Conservation (phyloP, 495 filamentous ascomycete species). For the Neurospora tetrasperma region DNA sequence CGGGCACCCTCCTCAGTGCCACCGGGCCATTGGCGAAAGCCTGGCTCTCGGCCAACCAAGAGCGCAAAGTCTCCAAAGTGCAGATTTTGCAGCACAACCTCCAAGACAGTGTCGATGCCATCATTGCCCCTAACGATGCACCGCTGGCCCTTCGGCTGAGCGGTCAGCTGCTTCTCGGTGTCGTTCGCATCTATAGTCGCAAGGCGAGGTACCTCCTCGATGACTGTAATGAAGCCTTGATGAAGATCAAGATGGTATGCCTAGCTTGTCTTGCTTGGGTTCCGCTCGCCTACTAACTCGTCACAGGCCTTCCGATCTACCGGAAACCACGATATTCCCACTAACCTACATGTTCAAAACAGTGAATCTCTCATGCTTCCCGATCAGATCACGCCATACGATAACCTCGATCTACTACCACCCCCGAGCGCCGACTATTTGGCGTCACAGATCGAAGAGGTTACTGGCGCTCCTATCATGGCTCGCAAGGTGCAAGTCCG, state of each 20-base stretch:
- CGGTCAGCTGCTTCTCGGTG: slow-evolving; percentile 87
- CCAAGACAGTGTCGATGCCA: slow-evolving; percentile 84
- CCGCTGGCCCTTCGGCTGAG: slow-evolving; percentile 91
- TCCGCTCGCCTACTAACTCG: slow-evolving; percentile 22
- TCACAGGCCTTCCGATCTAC: slow-evolving; percentile 64
- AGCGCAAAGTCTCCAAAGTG: slow-evolving; percentile 93
- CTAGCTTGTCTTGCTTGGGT: neutral
- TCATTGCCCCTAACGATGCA: slow-evolving; percentile 86
- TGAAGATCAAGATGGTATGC: slow-evolving; percentile 94
- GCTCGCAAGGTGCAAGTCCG: slow-evolving; percentile 38
- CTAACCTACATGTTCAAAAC: slow-evolving; percentile 48
- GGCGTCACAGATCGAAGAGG: slow-evolving; percentile 52
- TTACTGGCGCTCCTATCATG: slow-evolving; percentile 36
- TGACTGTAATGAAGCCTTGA: slow-evolving; percentile 91
- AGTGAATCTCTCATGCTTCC: slow-evolving; percentile 69
- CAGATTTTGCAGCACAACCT: slow-evolving; percentile 89
- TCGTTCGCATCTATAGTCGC: slow-evolving; percentile 92
- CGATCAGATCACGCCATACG: slow-evolving; percentile 80
- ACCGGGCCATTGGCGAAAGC: slow-evolving; percentile 94
- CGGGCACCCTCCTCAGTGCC: slow-evolving; percentile 89
- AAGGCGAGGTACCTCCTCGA: slow-evolving; percentile 94
- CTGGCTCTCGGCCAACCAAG: slow-evolving; percentile 94
- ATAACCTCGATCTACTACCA: slow-evolving; percentile 57
- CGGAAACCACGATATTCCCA: slow-evolving; percentile 71
- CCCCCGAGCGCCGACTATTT: slow-evolving; percentile 68